phyloP scores from a whole-genome alignment of 208 protist species.

The Wallacemonas sp. region DNA sequence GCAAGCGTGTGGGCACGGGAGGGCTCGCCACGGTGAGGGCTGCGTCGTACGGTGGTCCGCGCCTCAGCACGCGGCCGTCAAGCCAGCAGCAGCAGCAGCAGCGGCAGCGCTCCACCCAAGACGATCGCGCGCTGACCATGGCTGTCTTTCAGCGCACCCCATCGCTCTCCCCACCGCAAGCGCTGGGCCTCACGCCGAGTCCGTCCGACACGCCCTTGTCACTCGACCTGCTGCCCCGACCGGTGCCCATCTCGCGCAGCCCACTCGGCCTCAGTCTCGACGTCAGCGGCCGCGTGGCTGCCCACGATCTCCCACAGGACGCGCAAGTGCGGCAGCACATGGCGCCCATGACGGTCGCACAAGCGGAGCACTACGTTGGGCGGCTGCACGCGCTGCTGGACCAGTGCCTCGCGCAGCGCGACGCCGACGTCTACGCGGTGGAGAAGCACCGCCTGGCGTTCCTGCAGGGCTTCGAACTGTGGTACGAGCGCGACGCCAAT shows the following conservation, averaged over 20 bases:
- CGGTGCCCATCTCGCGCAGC: too few relatives aligned
- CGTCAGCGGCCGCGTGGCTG: not conserved
- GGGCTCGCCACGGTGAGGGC: not conserved
- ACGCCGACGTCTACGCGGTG: slow-evolving; percentile 25
- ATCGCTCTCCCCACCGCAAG: not conserved
- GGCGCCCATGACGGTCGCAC: slow-evolving; percentile 10
- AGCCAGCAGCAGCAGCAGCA: too few relatives aligned
- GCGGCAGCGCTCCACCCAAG: not conserved
- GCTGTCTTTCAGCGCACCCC: not conserved
- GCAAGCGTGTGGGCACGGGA: not conserved
- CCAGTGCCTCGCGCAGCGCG: slow-evolving; percentile 41
- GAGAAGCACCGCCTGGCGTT: slow-evolving; percentile 38
- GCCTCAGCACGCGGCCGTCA: too few relatives aligned
- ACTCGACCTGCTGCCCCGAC: too few relatives aligned
- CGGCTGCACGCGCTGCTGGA: slow-evolving; percentile 21
- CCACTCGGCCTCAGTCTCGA: not conserved
- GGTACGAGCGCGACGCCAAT: slow-evolving; percentile 26
- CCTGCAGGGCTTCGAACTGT: slow-evolving; percentile 60
- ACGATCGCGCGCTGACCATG: not conserved
- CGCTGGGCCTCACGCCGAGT: not conserved
- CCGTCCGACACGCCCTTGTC: not conserved
- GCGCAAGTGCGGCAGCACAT: slow-evolving; percentile 21
- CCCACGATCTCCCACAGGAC: not conserved
- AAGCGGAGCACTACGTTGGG: slow-evolving; percentile 13
- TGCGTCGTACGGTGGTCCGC: too few relatives aligned